A percentile compares a stretch with the other conserved stretches of the same genome.
Conservation (phyloP, 257 asterid species). For the Coffea eugenioides region DNA sequence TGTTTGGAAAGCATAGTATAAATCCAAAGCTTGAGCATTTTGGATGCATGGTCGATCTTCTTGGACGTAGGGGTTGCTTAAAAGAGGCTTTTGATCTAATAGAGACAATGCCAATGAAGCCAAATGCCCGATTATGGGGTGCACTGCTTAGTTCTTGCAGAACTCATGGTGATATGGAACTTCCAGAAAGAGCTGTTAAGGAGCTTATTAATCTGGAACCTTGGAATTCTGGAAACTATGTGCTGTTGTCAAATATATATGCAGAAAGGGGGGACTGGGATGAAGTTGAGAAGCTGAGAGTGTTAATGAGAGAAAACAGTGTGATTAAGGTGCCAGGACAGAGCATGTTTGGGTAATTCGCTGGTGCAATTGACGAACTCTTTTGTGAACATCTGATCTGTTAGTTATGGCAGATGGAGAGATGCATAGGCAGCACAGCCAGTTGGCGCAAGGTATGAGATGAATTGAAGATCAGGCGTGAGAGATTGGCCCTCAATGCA, state of each 20-base stretch:
- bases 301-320: slow-evolving; percentile 32
- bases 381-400: not conserved
- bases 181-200: slow-evolving; percentile 38
- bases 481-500: not conserved
- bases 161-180: slow-evolving; percentile 35
- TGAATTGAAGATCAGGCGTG: not conserved
- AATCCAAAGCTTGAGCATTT: slow-evolving; percentile 42
- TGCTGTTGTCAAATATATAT: slow-evolving; percentile 45
- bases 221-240: slow-evolving; percentile 46
- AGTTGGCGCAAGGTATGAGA: not conserved
- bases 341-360: slow-evolving; percentile 29
- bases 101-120: slow-evolving; percentile 36
- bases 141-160: slow-evolving; percentile 45
- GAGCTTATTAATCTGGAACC: slow-evolving; percentile 45
- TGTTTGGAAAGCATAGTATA: slow-evolving; percentile 23
- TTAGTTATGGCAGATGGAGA: not conserved
- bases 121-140: slow-evolving; percentile 50
- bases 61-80: slow-evolving; percentile 43
- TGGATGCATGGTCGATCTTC: slow-evolving; percentile 52
- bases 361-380: not conserved
- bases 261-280: slow-evolving; percentile 47
- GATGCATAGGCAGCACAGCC: not conserved
- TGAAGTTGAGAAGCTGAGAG: slow-evolving; percentile 42
- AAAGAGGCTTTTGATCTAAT: slow-evolving; percentile 40
- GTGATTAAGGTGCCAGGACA: slow-evolving; percentile 35